Conservation (phyloP, 2,329 filamentous ascomycete genomes). For the Cryphonectria nitschkei region DNA sequence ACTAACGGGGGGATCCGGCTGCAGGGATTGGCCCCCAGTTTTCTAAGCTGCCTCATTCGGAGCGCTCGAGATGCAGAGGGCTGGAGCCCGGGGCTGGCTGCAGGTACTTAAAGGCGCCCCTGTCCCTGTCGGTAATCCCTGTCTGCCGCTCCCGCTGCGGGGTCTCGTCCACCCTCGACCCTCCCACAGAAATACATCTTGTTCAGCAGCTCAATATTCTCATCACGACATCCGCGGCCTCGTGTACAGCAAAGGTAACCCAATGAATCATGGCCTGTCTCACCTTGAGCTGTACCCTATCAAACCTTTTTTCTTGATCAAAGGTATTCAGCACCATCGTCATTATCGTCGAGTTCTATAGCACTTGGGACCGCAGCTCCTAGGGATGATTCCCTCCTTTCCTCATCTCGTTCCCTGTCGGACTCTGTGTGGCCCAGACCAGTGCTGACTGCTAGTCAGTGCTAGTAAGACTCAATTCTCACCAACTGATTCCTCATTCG, state of each 20-base stretch:
- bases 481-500: neutral
- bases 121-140: neutral
- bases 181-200: neutral
- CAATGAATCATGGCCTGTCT: neutral
- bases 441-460: neutral
- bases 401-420: neutral
- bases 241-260: neutral
- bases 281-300: no score
- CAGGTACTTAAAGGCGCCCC: neutral
- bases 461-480: neutral
- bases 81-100: no score
- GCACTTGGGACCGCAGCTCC: neutral
- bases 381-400: neutral
- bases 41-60: neutral
- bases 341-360: neutral
- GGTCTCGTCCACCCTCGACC: neutral
- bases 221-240: neutral
- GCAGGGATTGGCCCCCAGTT: neutral
- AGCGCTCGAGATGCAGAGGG: neutral
- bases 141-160: conserved; percentile 9
- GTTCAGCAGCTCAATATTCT: neutral
- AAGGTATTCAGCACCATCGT: no score
- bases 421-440: neutral
- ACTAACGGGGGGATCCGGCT: neutral
- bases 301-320: no score